These are phyloP conservation scores for Graphilbum ipis-grandicollis DNA, from an alignment of 2,329 filamentous ascomycete species.

Conservation along the genomic window DNA sequence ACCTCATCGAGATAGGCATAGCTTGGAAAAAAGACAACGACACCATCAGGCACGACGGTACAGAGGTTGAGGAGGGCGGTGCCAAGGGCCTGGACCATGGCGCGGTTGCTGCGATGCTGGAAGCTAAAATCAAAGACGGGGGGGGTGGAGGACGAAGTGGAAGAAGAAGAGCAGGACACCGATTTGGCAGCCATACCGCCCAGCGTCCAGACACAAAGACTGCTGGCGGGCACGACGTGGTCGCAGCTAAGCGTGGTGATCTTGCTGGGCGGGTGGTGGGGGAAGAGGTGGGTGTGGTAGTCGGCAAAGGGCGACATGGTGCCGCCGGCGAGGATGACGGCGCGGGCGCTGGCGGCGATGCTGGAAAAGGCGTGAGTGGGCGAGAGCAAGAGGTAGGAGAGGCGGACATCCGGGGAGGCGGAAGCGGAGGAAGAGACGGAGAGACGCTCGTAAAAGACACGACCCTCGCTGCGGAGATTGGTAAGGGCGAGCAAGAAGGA, in stretches of 20 bases:
- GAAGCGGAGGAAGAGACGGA: too few relatives aligned
- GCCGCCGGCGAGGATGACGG: conserved; percentile 80
- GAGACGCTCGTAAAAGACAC: conserved; percentile 43
- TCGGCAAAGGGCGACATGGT: conserved; percentile 97
- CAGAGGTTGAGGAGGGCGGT: conserved; percentile 55
- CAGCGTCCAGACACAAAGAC: conserved; percentile 64
- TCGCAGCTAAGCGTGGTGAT: conserved; percentile 79
- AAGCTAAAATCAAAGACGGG: conserved; percentile 74
- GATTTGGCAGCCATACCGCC: conserved; percentile 24
- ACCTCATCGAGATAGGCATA: conserved; percentile 79
- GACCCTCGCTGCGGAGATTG: conserved; percentile 60
- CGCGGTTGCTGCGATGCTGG: conserved; percentile 50
- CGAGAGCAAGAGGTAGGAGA: conserved; percentile 80
- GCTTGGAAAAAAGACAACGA: conserved; percentile 91
- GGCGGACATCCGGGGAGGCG: conserved; percentile 36
- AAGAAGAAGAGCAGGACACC: conserved; percentile 2
- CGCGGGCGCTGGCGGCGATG: conserved; percentile 66
- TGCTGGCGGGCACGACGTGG: conserved; percentile 75
- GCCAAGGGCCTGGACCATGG: conserved; percentile 60
- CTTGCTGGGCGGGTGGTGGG: conserved; percentile 43
- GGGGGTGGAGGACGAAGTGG: conserved; percentile 13
- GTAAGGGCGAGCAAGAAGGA: conserved; percentile 65
- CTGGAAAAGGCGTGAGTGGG: conserved; percentile 83
- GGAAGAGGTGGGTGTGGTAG: conserved; percentile 74
- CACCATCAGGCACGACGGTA: conserved; percentile 62